Evolutionary conservation across 2,329 filamentous ascomycete genomes (phyloP), one percentile per base, ranked within the genome.

Genomic region (Aspergillus fijiensis): DNA sequence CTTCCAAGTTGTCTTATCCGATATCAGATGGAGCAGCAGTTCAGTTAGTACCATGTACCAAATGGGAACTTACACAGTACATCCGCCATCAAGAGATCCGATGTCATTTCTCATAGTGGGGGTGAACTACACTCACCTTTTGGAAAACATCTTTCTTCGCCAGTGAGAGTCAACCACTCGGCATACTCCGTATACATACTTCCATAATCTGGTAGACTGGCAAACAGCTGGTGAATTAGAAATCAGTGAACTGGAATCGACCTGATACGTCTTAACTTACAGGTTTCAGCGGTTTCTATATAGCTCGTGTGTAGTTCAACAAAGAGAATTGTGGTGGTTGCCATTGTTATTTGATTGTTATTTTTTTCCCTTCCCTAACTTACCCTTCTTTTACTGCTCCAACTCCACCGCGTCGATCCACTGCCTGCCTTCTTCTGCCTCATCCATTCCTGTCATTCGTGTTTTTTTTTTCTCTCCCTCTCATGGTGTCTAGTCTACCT

Each of bases 371-470:
- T 45, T n/a, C 16, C 29, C 10, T 42, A 21, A 21, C 21, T 21
- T 21, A 53, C 49, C 58, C 53, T 35, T 49, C 49, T 25, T 29
- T 42, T 47, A 49, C 39, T 35, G 10, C 35, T 55, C 29, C 31
- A 61, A 60, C 61, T 65, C 64, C 59, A 60, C 61, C 48, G 49
- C 55, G 60, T 63, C 62, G 65, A 67, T 66, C 64, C 61, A 66
- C 64, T 62, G 57, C 49, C 55, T 35, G 62, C 59, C 35, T 59
- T 52, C 55, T 55, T 60, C 57, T 58, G 45, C 49, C 52, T 54
- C 52, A 51, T 19, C 7, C 16, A 6, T 45, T 45, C 39, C 19
- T n/a, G 39, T 45, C 50, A 49, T 51, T 49, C 29, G 7, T 50
- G 27, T 52, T 59, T 57, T 53, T 31, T 53, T 31, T 50, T 42